Base-by-base conservation (phyloP, 345 rosid species). In the Geranium brycei region DNA sequence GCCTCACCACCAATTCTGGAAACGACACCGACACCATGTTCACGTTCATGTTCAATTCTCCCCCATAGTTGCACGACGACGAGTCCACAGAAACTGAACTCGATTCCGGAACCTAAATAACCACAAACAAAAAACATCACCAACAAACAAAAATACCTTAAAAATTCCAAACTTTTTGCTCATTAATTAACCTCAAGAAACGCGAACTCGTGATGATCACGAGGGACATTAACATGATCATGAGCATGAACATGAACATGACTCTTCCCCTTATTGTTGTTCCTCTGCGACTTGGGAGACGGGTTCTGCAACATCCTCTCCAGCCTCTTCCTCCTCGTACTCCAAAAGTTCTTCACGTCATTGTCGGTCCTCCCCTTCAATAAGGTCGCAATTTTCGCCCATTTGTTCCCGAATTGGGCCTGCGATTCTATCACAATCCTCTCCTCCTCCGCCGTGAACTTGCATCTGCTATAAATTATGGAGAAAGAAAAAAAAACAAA, bases 331-430 rank as follows among this genome's bases (percentile, higher is more conserved):
- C 84, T 89, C 69, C 99, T 72, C 31, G 96, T 91, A 68, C 97
- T 93, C 97, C 99, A 93, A 60, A 91, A 93, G 66, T 88, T 91
- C 88, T 93, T 93, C 5, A 93, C 96, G 60, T 93, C 99, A 62
- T 88, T 91, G 31, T 93, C 97, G 12, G 97, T 88, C 61, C 99
- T 76, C 2, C 97, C 99, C 0, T 87, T 78, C 73, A 93, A 70
- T 71, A 81, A 82, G 0, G 99, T 87, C 0, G 99, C 97, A 14
- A 93, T 93, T 69, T 80, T 86, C 0, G 97, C 99, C 99, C 97
- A 90, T 75, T 88, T 93, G 78, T 93, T 90, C 3, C 97, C 99
- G 17, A 88, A 77, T 64, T 83, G 78, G 1, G 85, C 81, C 71
- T 91, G 99, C 73, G 90, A 82, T 58, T 93, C 95, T 23, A 93